Conservation (phyloP, 306 rosid genomes). For the Amphicarpaea edgeworthii region DNA sequence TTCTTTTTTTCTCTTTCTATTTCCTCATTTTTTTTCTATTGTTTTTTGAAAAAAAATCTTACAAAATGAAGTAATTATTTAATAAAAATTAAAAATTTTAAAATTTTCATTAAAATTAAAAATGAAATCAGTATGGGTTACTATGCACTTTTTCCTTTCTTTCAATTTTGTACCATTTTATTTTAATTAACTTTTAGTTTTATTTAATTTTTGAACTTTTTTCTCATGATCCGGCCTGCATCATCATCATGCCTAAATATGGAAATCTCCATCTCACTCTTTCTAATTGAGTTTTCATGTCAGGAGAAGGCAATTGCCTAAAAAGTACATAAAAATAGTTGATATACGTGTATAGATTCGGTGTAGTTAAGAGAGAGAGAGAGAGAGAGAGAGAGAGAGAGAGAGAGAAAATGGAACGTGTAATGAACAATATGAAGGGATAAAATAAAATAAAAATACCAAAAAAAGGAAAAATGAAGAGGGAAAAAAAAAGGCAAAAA, state of each 20-base stretch:
- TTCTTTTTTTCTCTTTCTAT: neutral
- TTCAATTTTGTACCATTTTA: no score
- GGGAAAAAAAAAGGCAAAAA: conserved; percentile 22
- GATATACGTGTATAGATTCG: neutral
- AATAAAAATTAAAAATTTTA: no score
- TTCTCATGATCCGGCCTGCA: conserved; percentile 13
- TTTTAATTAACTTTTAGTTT: conserved; percentile 6
- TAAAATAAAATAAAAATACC: neutral
- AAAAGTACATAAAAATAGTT: neutral
- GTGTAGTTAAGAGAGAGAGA: neutral
- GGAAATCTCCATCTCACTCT: neutral
- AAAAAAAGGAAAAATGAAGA: neutral
- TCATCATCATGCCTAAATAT: conserved; percentile 18
- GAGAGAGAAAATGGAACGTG: neutral
- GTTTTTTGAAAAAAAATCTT: neutral
- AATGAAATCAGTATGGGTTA: neutral
- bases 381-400: neutral
- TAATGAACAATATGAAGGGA: neutral
- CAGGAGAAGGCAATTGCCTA: conserved; percentile 2
- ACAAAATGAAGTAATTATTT: neutral
- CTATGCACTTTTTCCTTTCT: neutral
- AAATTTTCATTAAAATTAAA: no score
- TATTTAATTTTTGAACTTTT: neutral
- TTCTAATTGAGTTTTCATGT: conserved; percentile 12
- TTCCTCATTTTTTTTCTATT: neutral